Percentiles rank a stretch among this genome's conserved stretches.
Conservation (phyloP, 306 rosid species). For the Luffa acutangula region DNA sequence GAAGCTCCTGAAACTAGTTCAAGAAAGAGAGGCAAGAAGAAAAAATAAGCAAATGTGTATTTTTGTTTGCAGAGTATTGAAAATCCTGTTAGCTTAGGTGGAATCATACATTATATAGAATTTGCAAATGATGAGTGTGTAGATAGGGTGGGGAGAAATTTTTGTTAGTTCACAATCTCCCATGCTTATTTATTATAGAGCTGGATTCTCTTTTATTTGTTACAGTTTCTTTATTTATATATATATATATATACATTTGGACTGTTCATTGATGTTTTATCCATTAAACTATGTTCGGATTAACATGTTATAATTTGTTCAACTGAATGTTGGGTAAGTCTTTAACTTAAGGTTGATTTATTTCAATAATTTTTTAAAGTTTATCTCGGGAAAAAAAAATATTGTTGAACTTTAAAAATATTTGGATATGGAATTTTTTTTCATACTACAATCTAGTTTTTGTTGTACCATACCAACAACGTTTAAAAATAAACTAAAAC, state of each 20-base stretch:
- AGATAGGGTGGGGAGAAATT: not conserved
- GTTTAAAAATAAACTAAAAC: no score
- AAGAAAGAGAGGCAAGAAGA: constrained; percentile 77
- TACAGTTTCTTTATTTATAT: no score
- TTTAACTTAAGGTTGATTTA: not conserved
- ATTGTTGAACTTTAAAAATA: not conserved
- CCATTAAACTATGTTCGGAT: no score
- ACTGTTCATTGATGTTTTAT: no score
- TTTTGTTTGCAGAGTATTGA: not conserved
- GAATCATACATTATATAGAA: not conserved
- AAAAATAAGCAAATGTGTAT: constrained; percentile 17
- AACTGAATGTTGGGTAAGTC: not conserved
- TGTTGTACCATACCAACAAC: no score
- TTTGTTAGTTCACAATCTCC: not conserved
- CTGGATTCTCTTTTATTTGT: not conserved
- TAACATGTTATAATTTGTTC: not conserved
- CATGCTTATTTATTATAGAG: not conserved
- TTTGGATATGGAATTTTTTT: no score
- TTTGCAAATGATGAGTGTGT: constrained; percentile 3
- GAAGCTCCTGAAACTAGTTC: constrained; percentile 75
- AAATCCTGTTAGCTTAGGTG: not conserved
- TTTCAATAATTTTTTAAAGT: not conserved
- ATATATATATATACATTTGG: no score
- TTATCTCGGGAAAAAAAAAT: not conserved
- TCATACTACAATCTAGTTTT: no score